phyloP scores from a whole-genome alignment of 495 filamentous ascomycete species.

The Penicillium verhagenii region DNA sequence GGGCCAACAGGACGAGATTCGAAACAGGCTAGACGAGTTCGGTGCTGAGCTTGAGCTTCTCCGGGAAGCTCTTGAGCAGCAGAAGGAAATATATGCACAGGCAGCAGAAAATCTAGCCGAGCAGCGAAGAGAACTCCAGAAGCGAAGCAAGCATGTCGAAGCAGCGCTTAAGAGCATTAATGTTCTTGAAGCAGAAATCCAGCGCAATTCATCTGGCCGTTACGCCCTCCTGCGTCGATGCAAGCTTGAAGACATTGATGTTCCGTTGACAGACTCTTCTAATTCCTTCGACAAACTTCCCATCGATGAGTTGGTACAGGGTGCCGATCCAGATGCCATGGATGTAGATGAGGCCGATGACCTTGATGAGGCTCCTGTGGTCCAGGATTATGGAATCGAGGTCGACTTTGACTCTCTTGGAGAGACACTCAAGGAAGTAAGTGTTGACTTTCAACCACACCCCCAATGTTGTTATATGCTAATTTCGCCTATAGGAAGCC shows the following conservation, averaged over 20 bases:
- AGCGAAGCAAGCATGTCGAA: constrained; percentile 79
- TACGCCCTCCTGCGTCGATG: constrained; percentile 84
- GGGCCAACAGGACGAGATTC: constrained; percentile 68
- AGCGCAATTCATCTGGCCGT: constrained; percentile 76
- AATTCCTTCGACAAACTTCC: constrained; percentile 76
- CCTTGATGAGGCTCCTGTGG: constrained; percentile 42
- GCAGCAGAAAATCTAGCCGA: constrained; percentile 75
- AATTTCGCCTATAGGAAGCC: constrained; percentile 49
- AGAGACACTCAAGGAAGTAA: constrained; percentile 77
- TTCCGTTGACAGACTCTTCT: constrained; percentile 78
- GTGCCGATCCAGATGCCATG: constrained; percentile 73
- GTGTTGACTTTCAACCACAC: constrained; percentile 17
- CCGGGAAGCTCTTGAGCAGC: constrained; percentile 64
- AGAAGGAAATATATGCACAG: constrained; percentile 62
- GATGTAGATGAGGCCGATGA: constrained; percentile 71
- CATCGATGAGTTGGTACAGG: constrained; percentile 76
- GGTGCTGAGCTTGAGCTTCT: constrained; percentile 76
- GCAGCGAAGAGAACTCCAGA: constrained; percentile 80
- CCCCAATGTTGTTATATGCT: constrained; percentile 14
- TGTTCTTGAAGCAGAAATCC: constrained; percentile 75
- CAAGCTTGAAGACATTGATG: constrained; percentile 87
- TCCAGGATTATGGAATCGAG: constrained; percentile 90
- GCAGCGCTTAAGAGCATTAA: constrained; percentile 72
- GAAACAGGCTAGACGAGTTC: constrained; percentile 68
- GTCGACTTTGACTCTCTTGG: constrained; percentile 85